Percentiles rank a stretch among this genome's conserved stretches.
phyloP scores from a whole-genome alignment of 2,329 filamentous ascomycete genomes.

The Pseudocercospora vitis region DNA sequence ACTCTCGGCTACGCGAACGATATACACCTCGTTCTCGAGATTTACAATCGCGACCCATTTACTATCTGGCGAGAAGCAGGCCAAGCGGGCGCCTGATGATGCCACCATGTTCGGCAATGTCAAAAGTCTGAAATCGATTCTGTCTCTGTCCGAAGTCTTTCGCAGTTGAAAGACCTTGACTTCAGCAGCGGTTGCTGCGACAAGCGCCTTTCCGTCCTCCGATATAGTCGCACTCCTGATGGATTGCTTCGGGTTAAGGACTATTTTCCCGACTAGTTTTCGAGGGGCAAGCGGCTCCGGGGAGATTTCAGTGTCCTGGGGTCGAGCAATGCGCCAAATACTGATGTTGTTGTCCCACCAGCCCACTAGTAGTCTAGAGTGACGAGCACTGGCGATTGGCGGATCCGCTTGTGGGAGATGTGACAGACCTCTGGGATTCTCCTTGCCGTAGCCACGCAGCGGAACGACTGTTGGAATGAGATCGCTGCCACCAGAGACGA shows the following conservation, averaged over 20 bases:
- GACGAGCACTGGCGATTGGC: constrained; percentile 69
- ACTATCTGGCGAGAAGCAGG: constrained; percentile 69
- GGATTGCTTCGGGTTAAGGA: constrained; percentile 61
- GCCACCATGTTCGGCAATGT: constrained; percentile 60
- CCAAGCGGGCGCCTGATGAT: constrained; percentile 64
- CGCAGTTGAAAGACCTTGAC: constrained; percentile 37
- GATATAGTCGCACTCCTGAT: constrained; percentile 69
- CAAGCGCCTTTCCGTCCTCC: constrained; percentile 74
- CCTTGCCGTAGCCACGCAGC: constrained; percentile 71
- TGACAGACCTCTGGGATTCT: constrained; percentile 80
- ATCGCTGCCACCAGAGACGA: constrained; percentile 89
- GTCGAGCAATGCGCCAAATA: constrained; percentile 67
- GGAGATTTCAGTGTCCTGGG: constrained; percentile 33
- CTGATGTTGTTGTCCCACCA: constrained; percentile 91
- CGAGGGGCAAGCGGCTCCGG: constrained; percentile 27
- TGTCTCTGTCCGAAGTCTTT: constrained; percentile 25
- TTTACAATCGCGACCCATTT: constrained; percentile 65
- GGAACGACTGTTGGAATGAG: constrained; percentile 80
- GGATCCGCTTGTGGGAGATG: constrained; percentile 73
- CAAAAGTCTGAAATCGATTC: constrained; percentile 68
- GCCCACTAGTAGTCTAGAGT: constrained; percentile 74
- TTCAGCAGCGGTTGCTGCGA: constrained; percentile 50
- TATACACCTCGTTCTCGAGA: constrained; percentile 46
- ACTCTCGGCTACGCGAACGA: constrained; percentile 50
- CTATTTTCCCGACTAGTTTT: constrained; percentile 39